phyloP scores from a whole-genome alignment of 1,139 yeast species.

The Lodderomyces orthopsilosis region DNA sequence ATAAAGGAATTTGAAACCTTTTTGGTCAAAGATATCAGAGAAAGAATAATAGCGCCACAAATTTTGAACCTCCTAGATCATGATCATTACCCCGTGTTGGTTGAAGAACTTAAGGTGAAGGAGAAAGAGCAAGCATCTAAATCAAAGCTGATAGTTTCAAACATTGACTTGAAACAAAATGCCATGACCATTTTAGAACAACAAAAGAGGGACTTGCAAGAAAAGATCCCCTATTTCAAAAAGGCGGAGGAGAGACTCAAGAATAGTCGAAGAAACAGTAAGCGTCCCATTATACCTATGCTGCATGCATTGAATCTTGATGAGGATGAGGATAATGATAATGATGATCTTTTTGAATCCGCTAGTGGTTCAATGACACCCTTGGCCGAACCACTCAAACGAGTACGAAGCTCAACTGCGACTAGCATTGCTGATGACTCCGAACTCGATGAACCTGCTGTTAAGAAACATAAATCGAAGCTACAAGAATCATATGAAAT shows the following conservation, averaged over 20 bases:
- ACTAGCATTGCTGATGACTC: slow-evolving; percentile 32
- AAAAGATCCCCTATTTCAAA: slow-evolving; percentile 48
- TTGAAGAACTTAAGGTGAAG: slow-evolving; percentile 43
- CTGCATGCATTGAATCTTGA: slow-evolving; percentile 67
- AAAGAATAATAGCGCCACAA: slow-evolving; percentile 69
- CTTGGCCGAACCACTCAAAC: slow-evolving; percentile 25
- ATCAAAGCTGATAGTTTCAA: slow-evolving; percentile 17
- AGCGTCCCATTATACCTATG: slow-evolving; percentile 53
- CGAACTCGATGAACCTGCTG: slow-evolving; percentile 4
- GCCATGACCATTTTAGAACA: slow-evolving; percentile 31
- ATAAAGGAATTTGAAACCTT: slow-evolving; percentile 63
- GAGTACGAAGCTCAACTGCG: slow-evolving; percentile 29
- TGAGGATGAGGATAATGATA: slow-evolving; percentile 30
- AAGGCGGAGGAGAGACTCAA: slow-evolving; percentile 31
- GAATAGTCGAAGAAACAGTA: slow-evolving; percentile 14
- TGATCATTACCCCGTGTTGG: slow-evolving; percentile 53
- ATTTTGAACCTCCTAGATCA: slow-evolving; percentile 63
- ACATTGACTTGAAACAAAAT: slow-evolving; percentile 20
- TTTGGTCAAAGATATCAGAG: slow-evolving; percentile 70
- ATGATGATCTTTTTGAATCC: slow-evolving; percentile 33
- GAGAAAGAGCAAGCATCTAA: slow-evolving; percentile 32
- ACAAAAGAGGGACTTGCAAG: slow-evolving; percentile 20
- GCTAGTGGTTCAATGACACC: slow-evolving; percentile 43
- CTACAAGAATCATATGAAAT: slow-evolving; percentile 15
- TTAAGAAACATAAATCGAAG: slow-evolving; percentile 20